Evolutionary conservation across 2,329 filamentous ascomycete genomes (phyloP).

Genomic region (Verticillium dahliae): DNA sequence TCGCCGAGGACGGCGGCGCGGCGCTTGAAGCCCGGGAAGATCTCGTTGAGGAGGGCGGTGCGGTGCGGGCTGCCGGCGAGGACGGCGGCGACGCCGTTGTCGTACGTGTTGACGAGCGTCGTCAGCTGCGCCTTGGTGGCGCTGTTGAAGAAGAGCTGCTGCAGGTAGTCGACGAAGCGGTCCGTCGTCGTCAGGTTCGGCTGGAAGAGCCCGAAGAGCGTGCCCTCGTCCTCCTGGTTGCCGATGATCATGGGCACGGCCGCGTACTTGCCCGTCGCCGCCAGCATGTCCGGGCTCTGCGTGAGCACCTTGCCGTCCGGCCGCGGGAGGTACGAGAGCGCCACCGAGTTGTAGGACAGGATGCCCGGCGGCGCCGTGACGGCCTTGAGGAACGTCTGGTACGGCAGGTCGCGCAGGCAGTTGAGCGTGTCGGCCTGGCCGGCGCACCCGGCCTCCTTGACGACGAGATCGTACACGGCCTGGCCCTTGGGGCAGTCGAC

Average conservation of each 20-base stretch:
- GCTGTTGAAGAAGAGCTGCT: conserved; percentile 50
- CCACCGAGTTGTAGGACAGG: conserved; percentile 60
- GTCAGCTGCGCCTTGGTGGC: conserved; percentile 45
- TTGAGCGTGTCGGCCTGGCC: conserved; percentile 48
- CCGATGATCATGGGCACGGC: conserved; percentile 53
- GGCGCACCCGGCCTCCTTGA: conserved; percentile 55
- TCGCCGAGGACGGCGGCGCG: conserved; percentile 71
- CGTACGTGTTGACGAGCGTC: conserved; percentile 56
- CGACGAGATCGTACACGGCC: conserved; percentile 55
- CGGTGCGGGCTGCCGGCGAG: conserved; percentile 64
- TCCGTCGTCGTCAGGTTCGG: conserved; percentile 57
- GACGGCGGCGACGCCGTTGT: conserved; percentile 39
- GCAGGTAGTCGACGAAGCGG: conserved; percentile 56
- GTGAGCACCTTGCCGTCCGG: conserved; percentile 61
- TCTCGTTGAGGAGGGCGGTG: conserved; percentile 61
- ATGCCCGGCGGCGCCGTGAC: conserved; percentile 64
- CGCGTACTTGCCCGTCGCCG: conserved; percentile 39
- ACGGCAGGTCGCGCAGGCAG: conserved; percentile 58
- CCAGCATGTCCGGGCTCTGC: conserved; percentile 55
- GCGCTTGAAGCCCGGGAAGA: conserved; percentile 73
- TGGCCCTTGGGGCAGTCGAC: conserved; percentile 64
- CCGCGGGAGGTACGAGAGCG: conserved; percentile 67
- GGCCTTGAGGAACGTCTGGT: conserved; percentile 56
- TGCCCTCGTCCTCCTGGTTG: conserved; percentile 76
- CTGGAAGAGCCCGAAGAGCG: conserved; percentile 65